A percentile compares a stretch with the other conserved stretches of the same genome.
These are phyloP conservation scores for Ceratocystis cacaofunesta DNA, from an alignment of 2,329 filamentous ascomycete genomes.

Conservation along the genomic window DNA sequence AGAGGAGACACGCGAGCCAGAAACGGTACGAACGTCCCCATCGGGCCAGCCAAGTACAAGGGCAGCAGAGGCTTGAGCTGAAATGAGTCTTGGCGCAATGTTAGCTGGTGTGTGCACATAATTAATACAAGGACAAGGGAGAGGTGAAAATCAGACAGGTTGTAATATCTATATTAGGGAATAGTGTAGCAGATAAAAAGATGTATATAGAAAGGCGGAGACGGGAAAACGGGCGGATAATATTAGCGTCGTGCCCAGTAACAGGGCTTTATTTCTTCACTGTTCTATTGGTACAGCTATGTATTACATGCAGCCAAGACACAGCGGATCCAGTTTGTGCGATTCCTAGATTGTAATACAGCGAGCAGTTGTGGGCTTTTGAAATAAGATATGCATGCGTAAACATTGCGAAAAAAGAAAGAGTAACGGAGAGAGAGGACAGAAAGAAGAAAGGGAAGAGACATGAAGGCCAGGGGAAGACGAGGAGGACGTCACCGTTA, in stretches of 20 bases:
- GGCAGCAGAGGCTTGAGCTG: not conserved
- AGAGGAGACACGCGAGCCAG: not conserved
- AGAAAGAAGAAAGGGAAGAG: not conserved
- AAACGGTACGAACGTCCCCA: not conserved
- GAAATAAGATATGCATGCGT: not conserved
- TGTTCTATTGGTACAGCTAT: not conserved
- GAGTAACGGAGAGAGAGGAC: too few relatives aligned
- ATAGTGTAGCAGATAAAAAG: too few relatives aligned
- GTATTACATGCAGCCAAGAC: not conserved
- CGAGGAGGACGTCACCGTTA: not conserved
- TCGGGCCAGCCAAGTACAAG: not conserved
- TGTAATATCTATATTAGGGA: not conserved
- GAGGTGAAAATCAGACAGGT: not conserved
- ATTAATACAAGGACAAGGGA: not conserved
- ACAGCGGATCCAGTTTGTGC: not conserved
- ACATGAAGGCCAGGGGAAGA: not conserved
- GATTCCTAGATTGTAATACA: not conserved
- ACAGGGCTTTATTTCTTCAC: not conserved
- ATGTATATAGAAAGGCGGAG: not conserved
- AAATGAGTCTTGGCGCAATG: not conserved
- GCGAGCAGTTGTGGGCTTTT: not conserved
- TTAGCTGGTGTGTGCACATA: not conserved
- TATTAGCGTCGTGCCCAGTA: not conserved
- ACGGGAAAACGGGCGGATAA: not conserved
- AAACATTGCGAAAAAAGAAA: too few relatives aligned